Conservation (phyloP, 805 yeast genomes). For the Candida broadrunensis region DNA sequence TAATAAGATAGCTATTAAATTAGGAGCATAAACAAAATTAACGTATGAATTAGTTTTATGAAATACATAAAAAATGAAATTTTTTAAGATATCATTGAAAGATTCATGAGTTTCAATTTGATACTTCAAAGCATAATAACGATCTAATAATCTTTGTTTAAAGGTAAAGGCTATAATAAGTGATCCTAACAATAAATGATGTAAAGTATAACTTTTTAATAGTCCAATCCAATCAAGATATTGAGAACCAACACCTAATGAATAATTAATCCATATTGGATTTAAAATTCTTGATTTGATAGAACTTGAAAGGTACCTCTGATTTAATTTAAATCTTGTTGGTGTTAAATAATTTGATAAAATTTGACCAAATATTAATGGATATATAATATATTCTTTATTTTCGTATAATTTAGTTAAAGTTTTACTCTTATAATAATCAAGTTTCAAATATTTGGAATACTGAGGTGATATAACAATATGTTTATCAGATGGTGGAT, state of each 20-base stretch:
- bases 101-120: constrained; percentile 7
- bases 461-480: constrained; percentile 25
- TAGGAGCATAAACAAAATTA: constrained; percentile 36
- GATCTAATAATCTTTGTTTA: constrained; percentile 18
- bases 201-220: constrained; percentile 20
- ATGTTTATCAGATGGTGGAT: constrained; percentile 30
- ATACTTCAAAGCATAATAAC: constrained; percentile 20
- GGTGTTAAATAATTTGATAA: constrained; percentile 41
- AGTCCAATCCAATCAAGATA: constrained; percentile 29
- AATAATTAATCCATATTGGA: constrained; percentile 41
- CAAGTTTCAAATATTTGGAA: constrained; percentile 22
- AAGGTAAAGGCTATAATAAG: constrained; percentile 16
- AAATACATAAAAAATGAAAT: constrained; percentile 16
- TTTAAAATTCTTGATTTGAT: constrained; percentile 30
- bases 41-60: constrained; percentile 27
- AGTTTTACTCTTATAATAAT: constrained; percentile 14
- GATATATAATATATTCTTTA: constrained; percentile 32
- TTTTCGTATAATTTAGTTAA: constrained; percentile 20
- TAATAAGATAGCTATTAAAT: constrained; percentile 30
- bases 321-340: constrained; percentile 31
- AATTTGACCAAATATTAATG: constrained; percentile 36
- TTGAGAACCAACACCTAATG: constrained; percentile 22
- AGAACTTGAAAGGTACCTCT: constrained; percentile 29
- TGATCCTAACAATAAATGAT: constrained; percentile 18
- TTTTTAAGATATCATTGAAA: constrained; percentile 7